phyloP scores from a whole-genome alignment of 805 yeast species.

The Kodamaea leandrae region DNA sequence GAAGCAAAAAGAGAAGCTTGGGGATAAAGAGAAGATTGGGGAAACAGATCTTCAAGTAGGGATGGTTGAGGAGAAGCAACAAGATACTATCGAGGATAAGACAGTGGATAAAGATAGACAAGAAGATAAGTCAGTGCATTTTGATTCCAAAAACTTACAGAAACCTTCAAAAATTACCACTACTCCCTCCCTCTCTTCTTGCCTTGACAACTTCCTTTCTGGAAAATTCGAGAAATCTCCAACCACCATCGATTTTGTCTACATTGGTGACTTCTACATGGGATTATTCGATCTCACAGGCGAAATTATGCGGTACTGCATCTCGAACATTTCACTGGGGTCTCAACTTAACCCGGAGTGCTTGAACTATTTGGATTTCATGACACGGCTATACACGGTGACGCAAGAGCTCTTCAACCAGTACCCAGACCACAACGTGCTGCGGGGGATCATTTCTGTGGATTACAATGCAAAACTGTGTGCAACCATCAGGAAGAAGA shows the following conservation, averaged over 20 bases:
- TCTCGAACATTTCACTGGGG: slow-evolving; percentile 22
- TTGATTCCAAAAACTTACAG: too few species aligned
- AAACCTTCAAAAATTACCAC: too few species aligned
- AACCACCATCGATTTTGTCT: slow-evolving; percentile 12
- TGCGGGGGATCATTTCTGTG: slow-evolving; percentile 18
- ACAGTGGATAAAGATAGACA: background rate
- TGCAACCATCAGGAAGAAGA: slow-evolving; percentile 19
- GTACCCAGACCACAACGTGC: slow-evolving; percentile 19
- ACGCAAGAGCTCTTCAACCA: slow-evolving; percentile 13
- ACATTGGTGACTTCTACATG: slow-evolving; percentile 32
- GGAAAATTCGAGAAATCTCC: background rate
- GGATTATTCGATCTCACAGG: slow-evolving; percentile 44
- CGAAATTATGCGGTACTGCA: slow-evolving; percentile 40
- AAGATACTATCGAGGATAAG: background rate
- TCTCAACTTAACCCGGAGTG: slow-evolving; percentile 11
- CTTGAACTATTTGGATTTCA: slow-evolving; percentile 15
- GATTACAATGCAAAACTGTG: slow-evolving; percentile 12
- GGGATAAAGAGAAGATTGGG: background rate
- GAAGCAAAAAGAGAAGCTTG: background rate
- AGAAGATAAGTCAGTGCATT: too few species aligned
- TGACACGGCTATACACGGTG: slow-evolving; percentile 16
- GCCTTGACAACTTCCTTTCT: slow-evolving; percentile 3
- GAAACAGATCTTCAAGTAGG: too few species aligned
- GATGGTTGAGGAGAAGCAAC: background rate
- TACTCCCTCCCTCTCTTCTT: background rate